A percentile compares a stretch with the other conserved stretches of the same genome.
Conservation (phyloP, 257 asterid genomes). For the Paulownia fortunei region DNA sequence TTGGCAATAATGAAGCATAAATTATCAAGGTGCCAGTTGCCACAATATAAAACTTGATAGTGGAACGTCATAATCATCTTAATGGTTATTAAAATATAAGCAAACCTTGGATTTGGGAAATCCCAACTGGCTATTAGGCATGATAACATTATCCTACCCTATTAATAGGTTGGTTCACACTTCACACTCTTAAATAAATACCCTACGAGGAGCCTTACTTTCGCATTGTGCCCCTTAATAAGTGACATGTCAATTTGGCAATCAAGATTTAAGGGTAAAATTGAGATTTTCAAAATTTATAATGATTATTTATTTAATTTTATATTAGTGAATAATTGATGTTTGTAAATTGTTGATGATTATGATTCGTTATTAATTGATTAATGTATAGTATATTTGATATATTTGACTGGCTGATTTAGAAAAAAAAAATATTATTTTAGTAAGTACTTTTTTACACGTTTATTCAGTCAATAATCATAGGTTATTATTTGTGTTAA, state of each 20-base stretch:
- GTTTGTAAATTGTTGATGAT: too few species aligned
- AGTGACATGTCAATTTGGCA: slow-evolving; percentile 35
- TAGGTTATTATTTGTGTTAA: neutral
- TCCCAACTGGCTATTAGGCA: slow-evolving; percentile 29
- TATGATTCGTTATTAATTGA: too few species aligned
- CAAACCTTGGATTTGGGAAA: slow-evolving; percentile 19
- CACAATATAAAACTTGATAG: neutral
- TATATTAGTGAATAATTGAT: too few species aligned
- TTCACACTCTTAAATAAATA: slow-evolving; percentile 30
- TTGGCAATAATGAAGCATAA: slow-evolving; percentile 9
- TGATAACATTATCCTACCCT: slow-evolving; percentile 32
- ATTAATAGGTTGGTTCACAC: slow-evolving; percentile 34
- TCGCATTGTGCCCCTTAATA: slow-evolving; percentile 27
- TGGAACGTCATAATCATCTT: slow-evolving; percentile 16
- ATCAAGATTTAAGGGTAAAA: too few species aligned
- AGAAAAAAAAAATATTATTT: too few species aligned
- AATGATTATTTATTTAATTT: too few species aligned
- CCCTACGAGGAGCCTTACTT: neutral
- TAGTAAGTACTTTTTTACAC: too few species aligned
- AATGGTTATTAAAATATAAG: neutral
- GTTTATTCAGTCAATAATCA: neutral
- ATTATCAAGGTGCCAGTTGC: slow-evolving; percentile 8
- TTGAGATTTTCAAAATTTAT: too few species aligned
- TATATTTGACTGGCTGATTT: too few species aligned
- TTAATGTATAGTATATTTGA: too few species aligned